Conservation (phyloP, 768 basidiomycete species). For the Glaciozyma martinii region DNA sequence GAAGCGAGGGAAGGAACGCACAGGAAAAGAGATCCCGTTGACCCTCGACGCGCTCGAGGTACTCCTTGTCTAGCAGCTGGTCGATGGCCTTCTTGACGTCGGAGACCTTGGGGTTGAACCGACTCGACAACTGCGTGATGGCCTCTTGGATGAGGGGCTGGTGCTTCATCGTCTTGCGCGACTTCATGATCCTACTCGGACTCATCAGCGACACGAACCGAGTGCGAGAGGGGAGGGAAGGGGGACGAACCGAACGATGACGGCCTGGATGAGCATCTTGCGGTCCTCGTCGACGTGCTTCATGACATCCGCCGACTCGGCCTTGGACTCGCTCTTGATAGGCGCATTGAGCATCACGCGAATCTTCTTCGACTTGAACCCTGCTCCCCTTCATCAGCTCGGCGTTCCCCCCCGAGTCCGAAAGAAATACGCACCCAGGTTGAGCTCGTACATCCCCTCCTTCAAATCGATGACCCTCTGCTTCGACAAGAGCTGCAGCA, state of each 20-base stretch:
- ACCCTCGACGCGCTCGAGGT: conserved; percentile 7
- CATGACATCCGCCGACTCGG: conserved; percentile 76
- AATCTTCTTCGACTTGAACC: conserved; percentile 40
- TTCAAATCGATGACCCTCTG: conserved; percentile 83
- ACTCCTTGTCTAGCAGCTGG: conserved; percentile 88
- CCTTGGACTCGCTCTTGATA: conserved; percentile 89
- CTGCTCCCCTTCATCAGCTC: conserved; percentile 14
- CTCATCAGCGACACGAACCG: background rate
- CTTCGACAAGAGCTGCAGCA: conserved; percentile 61
- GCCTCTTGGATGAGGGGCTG: conserved; percentile 82
- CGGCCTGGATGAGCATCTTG: conserved; percentile 77
- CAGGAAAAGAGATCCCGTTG: background rate
- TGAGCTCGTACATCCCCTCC: conserved; percentile 88
- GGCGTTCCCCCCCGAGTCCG: background rate
- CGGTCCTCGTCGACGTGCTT: conserved; percentile 84
- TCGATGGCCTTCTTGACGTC: conserved; percentile 98
- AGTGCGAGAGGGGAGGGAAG: background rate
- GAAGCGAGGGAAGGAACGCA: background rate
- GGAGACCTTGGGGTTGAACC: conserved; percentile 85
- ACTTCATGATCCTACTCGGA: conserved; percentile 79
- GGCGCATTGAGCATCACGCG: conserved; percentile 48
- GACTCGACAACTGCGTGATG: conserved; percentile 66
- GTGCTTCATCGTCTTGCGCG: conserved; percentile 90
- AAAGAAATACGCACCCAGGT: conserved; percentile 51
- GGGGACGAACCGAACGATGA: conserved; percentile 33